These are phyloP conservation scores for Quercus phellos DNA, from an alignment of 331 rosid genomes.

Conservation along the genomic window DNA sequence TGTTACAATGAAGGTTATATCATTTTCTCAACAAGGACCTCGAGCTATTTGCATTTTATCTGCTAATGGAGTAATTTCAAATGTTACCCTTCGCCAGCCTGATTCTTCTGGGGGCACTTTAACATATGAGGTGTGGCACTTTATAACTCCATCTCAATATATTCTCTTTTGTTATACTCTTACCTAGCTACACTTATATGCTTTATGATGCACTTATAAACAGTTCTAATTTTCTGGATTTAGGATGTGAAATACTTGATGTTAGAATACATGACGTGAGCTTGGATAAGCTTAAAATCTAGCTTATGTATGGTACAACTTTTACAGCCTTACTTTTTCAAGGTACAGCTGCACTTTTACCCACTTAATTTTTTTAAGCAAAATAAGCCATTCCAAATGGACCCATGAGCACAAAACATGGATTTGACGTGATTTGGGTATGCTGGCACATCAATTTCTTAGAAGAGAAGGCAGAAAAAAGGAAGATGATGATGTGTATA, in stretches of 20 bases:
- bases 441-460: neutral
- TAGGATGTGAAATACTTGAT: neutral
- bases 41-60: slow-evolving; percentile 74
- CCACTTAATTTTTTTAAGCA: too few relatives aligned
- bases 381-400: too few relatives aligned
- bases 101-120: slow-evolving; percentile 70
- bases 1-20: slow-evolving; percentile 63
- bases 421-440: neutral
- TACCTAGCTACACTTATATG: neutral
- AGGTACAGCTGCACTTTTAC: too few relatives aligned
- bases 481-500: too few relatives aligned
- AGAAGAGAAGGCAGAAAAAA: neutral
- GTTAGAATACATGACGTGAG: neutral
- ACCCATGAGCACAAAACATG: neutral
- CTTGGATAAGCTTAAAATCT: too few relatives aligned
- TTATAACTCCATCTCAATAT: slow-evolving; percentile 3
- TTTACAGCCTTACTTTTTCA: too few relatives aligned
- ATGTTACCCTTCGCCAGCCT: slow-evolving; percentile 72
- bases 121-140: slow-evolving; percentile 62
- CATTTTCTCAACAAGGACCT: slow-evolving; percentile 70
- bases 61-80: slow-evolving; percentile 68
- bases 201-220: neutral
- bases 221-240: neutral
- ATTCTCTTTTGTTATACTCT: neutral
- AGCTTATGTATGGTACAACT: too few relatives aligned